Evolutionary conservation across 768 basidiomycete genomes (phyloP).

Genomic region (Hypholoma sublateritium): DNA sequence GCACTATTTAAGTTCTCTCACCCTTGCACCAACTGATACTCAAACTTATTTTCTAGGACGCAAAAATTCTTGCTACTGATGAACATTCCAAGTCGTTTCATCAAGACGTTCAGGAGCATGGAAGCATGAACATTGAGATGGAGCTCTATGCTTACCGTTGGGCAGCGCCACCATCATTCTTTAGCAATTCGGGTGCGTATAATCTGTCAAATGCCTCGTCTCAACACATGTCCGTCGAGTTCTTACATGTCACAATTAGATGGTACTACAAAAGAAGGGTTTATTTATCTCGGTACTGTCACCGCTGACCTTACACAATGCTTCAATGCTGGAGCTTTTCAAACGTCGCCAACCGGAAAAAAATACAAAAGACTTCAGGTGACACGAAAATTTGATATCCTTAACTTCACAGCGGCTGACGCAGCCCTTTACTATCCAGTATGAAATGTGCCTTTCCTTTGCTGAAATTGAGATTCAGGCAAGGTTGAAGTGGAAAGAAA

Average conservation of each 20-base stretch:
- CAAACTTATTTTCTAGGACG: neutral
- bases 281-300: neutral
- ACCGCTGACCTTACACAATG: neutral
- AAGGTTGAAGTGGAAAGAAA: neutral
- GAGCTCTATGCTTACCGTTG: constrained; percentile 18
- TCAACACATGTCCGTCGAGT: neutral
- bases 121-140: constrained; percentile 9
- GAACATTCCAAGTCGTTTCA: neutral
- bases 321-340: neutral
- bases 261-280: neutral
- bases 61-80: neutral
- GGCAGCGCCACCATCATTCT: constrained; percentile 13
- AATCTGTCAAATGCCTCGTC: neutral
- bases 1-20: neutral
- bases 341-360: neutral
- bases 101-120: constrained; percentile 2
- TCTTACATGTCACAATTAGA: neutral
- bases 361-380: neutral
- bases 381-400: neutral
- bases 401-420: neutral
- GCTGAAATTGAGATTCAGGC: neutral
- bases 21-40: neutral
- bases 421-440: neutral
- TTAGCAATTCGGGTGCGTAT: constrained; percentile 8
- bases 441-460: neutral